Percentiles rank a stretch among this genome's conserved stretches.
Conservation (phyloP, 2,329 filamentous ascomycete species). For the Seiridium cupressi region DNA sequence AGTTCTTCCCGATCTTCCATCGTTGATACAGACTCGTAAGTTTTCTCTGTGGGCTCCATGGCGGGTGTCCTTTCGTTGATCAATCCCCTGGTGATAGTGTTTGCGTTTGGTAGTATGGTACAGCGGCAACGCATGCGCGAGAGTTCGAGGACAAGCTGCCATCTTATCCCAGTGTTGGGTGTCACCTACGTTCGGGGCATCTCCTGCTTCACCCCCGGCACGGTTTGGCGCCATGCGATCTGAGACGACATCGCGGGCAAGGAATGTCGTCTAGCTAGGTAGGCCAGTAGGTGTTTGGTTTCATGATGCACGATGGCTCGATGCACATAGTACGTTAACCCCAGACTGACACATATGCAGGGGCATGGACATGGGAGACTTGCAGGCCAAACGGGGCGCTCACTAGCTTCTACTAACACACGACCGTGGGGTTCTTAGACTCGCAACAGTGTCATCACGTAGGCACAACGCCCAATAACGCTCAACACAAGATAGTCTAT, state of each 20-base stretch:
- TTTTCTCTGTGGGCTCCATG: conserved; percentile 13
- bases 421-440: background rate
- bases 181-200: background rate
- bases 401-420: background rate
- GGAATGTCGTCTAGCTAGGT: background rate
- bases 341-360: conserved; percentile 3
- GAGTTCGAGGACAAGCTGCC: background rate
- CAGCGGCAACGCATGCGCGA: background rate
- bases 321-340: background rate
- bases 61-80: background rate
- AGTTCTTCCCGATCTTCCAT: conserved; percentile 27
- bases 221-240: background rate
- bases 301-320: background rate
- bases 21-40: conserved; percentile 21
- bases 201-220: background rate
- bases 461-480: background rate
- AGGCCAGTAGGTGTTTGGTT: conserved; percentile 4
- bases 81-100: background rate
- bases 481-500: background rate
- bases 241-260: background rate
- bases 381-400: background rate
- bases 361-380: background rate
- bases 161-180: background rate
- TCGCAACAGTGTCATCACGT: background rate
- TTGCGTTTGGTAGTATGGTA: no score